Percentiles rank a stretch among this genome's conserved stretches.
These are phyloP conservation scores for Wickerhamiella spandovensis DNA, from an alignment of 805 yeast genomes.

Conservation along the genomic window DNA sequence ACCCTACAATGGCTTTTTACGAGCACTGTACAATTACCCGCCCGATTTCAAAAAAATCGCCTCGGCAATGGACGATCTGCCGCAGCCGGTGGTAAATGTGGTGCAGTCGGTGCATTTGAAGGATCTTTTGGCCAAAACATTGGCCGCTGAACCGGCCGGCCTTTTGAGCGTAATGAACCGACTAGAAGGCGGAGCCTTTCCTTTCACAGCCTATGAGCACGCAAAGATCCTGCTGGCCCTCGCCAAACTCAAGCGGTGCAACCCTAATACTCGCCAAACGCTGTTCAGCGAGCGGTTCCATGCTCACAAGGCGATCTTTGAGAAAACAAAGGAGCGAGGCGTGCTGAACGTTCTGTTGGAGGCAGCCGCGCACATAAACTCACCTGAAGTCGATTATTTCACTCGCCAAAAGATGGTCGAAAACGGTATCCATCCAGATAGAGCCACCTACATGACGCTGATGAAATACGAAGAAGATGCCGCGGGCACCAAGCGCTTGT, in stretches of 20 bases:
- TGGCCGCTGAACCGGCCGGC: slow-evolving; percentile 4
- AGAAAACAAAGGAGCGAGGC: slow-evolving; percentile 6
- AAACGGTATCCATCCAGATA: slow-evolving; percentile 18
- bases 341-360: slow-evolving; percentile 23
- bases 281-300: slow-evolving; percentile 5
- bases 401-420: slow-evolving; percentile 14
- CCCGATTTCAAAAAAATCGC: background rate
- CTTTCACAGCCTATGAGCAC: slow-evolving; percentile 22
- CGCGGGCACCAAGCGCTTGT: slow-evolving; percentile 9
- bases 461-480: slow-evolving; percentile 13
- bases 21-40: slow-evolving; percentile 3
- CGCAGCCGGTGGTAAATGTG: slow-evolving; percentile 24
- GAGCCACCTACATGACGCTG: slow-evolving; percentile 21
- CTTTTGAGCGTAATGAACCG: slow-evolving; percentile 16
- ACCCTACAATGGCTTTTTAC: slow-evolving; percentile 3
- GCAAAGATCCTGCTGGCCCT: slow-evolving; percentile 17
- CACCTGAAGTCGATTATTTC: slow-evolving; percentile 10
- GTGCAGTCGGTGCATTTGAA: slow-evolving; percentile 24
- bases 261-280: slow-evolving; percentile 2
- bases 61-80: slow-evolving; percentile 17
- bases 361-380: slow-evolving; percentile 15
- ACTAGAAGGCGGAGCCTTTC: slow-evolving; percentile 20
- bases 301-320: slow-evolving; percentile 8
- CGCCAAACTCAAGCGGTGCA: background rate
- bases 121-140: slow-evolving; percentile 17